A percentile compares a stretch with the other conserved stretches of the same genome.
phyloP scores from a whole-genome alignment of 352 stramenopile genomes.

The Aphanomyces cochlioides region DNA sequence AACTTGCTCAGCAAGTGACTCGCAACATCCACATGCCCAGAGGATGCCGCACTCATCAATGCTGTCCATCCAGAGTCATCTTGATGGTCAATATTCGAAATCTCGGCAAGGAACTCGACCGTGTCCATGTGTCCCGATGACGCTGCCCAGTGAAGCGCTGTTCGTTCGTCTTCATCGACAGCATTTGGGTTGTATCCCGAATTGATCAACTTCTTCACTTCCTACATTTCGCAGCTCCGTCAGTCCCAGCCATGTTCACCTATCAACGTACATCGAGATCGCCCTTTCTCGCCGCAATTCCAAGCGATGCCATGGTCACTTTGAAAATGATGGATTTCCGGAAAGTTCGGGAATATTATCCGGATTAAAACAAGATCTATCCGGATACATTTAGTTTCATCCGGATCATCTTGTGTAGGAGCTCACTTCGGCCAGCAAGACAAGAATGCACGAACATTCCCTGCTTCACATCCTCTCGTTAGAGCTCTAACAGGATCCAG shows the following conservation, averaged over 20 bases:
- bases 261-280: conserved; percentile 2
- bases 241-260: not conserved
- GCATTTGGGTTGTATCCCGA: conserved; percentile 19
- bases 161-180: conserved; percentile 63
- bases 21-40: conserved; percentile 55
- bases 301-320: conserved; percentile 8
- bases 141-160: conserved; percentile 63
- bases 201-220: conserved; percentile 21
- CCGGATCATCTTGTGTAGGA: too few species aligned
- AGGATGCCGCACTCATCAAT: conserved; percentile 68
- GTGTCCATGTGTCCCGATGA: conserved; percentile 46
- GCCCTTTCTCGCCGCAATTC: conserved; percentile 10
- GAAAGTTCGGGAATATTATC: not conserved
- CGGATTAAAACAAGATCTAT: not conserved
- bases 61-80: conserved; percentile 73
- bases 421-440: too few species aligned
- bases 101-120: conserved; percentile 53
- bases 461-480: too few species aligned
- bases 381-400: too few species aligned
- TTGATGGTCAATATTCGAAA: conserved; percentile 52
- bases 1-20: conserved; percentile 55
- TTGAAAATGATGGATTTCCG: not conserved
- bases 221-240: conserved; percentile 2
- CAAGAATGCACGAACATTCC: too few species aligned
- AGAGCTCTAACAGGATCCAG: too few species aligned